A percentile compares a stretch with the other conserved stretches of the same genome.
Evolutionary conservation across 139 green algal species (phyloP).

Genomic region (Chlorella sp.): DNA sequence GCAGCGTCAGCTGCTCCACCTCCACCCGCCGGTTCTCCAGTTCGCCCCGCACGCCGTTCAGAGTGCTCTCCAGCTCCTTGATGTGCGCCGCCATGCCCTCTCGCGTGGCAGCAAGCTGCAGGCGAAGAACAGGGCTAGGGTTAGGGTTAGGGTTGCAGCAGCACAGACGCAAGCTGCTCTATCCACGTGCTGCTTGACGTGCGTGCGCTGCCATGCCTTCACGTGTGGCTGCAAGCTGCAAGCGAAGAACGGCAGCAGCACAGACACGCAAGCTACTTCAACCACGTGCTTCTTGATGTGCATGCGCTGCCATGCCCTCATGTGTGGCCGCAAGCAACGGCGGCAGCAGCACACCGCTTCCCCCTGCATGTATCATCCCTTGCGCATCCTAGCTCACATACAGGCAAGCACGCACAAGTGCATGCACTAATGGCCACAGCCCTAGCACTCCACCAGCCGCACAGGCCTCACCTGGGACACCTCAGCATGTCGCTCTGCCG

Average conservation of each 20-base stretch:
- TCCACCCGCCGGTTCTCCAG: constrained; percentile 19
- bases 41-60: constrained; percentile 14
- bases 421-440: no score
- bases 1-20: constrained; percentile 55
- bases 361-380: no score
- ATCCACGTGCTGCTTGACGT: not conserved
- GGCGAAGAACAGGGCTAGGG: not conserved
- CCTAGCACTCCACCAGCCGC: no score
- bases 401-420: not conserved
- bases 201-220: not conserved
- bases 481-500: constrained; percentile 38
- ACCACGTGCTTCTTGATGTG: not conserved
- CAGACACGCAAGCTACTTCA: not conserved
- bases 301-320: not conserved
- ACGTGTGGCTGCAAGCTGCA: constrained; percentile 21
- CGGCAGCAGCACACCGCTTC: not conserved
- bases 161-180: not conserved
- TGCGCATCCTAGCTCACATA: no score
- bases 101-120: constrained; percentile 22
- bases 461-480: constrained; percentile 32
- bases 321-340: constrained; percentile 14
- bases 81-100: constrained; percentile 12
- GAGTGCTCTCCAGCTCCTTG: constrained; percentile 12
- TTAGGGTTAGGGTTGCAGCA: not conserved
- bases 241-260: not conserved